Conservation (phyloP, 2,329 filamentous ascomycete species). For the Alternaria arbusti region DNA sequence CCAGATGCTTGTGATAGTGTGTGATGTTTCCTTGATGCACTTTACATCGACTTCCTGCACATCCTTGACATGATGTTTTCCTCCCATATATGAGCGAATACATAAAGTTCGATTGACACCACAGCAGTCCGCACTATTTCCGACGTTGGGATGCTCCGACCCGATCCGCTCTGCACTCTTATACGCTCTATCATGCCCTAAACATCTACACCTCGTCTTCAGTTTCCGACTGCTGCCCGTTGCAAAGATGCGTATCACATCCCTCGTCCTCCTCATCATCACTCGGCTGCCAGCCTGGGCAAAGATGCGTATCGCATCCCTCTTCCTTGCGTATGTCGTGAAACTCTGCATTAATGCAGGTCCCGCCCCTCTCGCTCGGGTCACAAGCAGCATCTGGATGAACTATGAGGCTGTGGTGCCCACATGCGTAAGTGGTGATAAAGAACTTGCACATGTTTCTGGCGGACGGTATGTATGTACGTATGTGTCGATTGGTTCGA, state of each 20-base stretch:
- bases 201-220: background rate
- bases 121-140: background rate
- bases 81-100: background rate
- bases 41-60: background rate
- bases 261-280: background rate
- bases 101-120: background rate
- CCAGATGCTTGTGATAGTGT: background rate
- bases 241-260: background rate
- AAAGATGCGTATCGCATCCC: background rate
- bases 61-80: background rate
- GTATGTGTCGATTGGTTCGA: background rate
- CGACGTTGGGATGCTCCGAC: background rate
- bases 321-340: background rate
- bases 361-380: background rate
- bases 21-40: background rate
- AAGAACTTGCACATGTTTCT: background rate
- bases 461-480: background rate
- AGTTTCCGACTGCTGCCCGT: background rate
- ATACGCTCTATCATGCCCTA: background rate
- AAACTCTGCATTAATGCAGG: background rate
- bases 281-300: background rate
- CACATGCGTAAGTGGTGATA: background rate
- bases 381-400: background rate
- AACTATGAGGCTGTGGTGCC: background rate
- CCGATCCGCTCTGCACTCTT: background rate